phyloP scores from a whole-genome alignment of 2,329 filamentous ascomycete genomes.

The Sphaerulina populicola region DNA sequence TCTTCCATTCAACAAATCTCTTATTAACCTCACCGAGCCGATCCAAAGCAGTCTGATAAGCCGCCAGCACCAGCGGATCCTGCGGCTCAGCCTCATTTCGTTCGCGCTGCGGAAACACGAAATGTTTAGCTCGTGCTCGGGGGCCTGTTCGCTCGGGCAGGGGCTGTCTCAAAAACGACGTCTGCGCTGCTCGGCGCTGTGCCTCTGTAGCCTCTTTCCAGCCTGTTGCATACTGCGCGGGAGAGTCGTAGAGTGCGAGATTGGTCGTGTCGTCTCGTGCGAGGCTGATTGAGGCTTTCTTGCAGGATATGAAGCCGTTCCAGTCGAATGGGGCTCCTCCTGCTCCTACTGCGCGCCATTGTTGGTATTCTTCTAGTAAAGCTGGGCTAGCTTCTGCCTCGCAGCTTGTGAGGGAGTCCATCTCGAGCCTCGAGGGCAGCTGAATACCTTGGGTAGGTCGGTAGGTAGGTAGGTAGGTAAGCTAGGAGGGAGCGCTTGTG shows the following conservation, averaged over 20 bases:
- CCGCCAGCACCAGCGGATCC: not conserved
- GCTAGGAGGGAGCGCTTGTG: no score
- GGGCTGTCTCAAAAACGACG: not conserved
- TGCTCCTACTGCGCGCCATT: conserved; percentile 11
- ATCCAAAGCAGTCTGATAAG: conserved; percentile 5
- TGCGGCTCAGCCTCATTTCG: conserved; percentile 1
- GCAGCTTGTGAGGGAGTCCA: not conserved
- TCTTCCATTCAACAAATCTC: conserved; percentile 5
- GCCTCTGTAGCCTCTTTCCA: conserved; percentile 5
- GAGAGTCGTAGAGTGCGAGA: conserved; percentile 3
- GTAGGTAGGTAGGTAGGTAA: no score
- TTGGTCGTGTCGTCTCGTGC: conserved; percentile 6
- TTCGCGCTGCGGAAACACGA: conserved; percentile 8
- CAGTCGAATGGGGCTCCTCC: conserved; percentile 6
- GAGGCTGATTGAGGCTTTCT: not conserved
- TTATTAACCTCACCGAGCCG: conserved; percentile 1
- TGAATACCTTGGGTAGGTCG: no score
- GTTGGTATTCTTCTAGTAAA: conserved; percentile 5
- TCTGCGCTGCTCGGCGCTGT: conserved; percentile 3
- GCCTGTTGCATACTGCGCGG: not conserved
- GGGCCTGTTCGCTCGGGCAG: conserved; percentile 3
- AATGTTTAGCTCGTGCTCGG: conserved; percentile 3
- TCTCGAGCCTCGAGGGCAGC: not conserved
- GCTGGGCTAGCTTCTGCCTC: conserved; percentile 4
- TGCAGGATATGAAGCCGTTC: conserved; percentile 9